These are phyloP conservation scores for Beauveria medogensis DNA, from an alignment of 2,329 filamentous ascomycete species.

Conservation along the genomic window DNA sequence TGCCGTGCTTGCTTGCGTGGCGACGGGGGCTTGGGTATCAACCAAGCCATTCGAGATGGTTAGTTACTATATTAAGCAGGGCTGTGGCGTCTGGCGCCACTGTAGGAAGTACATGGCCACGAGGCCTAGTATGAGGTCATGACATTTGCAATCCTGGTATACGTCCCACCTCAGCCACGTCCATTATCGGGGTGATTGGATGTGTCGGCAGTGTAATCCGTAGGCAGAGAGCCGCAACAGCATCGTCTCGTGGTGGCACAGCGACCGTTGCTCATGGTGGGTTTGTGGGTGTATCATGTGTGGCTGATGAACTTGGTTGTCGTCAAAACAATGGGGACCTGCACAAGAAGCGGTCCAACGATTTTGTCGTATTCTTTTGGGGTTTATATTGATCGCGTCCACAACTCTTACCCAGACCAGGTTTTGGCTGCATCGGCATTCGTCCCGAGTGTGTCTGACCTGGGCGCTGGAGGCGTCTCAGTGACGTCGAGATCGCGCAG, in stretches of 20 bases:
- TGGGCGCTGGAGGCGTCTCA: background rate
- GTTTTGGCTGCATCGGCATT: conserved; percentile 2
- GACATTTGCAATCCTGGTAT: background rate
- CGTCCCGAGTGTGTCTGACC: conserved; percentile 1
- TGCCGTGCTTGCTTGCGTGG: conserved; percentile 1
- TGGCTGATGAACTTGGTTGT: background rate
- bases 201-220: background rate
- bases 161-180: conserved; percentile 3
- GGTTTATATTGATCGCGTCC: background rate
- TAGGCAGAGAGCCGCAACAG: background rate
- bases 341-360: background rate
- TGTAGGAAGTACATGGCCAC: conserved; percentile 6
- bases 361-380: background rate
- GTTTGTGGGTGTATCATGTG: background rate
- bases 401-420: background rate
- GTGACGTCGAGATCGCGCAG: conserved; percentile 3
- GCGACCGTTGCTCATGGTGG: background rate
- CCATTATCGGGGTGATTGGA: background rate
- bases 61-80: conserved; percentile 3
- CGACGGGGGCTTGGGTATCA: conserved; percentile 6
- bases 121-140: conserved; percentile 11
- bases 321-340: background rate
- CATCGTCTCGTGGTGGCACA: background rate
- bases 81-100: background rate
- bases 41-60: background rate